Percentiles rank a stretch among this genome's conserved stretches.
Conservation (phyloP, 129 eudicot genomes). For the Cynara cardunculus region DNA sequence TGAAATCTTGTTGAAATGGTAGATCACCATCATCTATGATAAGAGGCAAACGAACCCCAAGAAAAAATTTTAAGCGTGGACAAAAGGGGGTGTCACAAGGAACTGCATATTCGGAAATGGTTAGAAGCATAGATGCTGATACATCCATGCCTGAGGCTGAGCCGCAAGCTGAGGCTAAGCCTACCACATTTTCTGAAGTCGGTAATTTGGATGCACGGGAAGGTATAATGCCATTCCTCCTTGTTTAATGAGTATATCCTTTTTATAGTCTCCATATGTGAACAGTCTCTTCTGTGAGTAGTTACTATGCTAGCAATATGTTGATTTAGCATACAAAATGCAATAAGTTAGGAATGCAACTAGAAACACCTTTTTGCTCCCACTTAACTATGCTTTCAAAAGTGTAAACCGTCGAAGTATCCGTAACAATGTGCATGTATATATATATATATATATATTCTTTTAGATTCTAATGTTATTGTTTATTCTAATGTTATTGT, state of each 20-base stretch:
- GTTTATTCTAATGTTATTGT: not conserved
- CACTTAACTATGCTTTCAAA: not conserved
- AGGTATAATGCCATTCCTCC: not conserved
- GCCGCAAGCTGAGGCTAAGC: slow-evolving; percentile 1
- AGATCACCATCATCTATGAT: slow-evolving; percentile 56
- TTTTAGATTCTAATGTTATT: too few species aligned
- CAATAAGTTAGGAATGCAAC: not conserved
- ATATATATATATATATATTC: too few species aligned
- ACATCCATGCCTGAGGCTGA: slow-evolving; percentile 24
- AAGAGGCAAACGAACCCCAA: slow-evolving; percentile 76
- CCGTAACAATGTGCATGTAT: not conserved
- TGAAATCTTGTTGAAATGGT: slow-evolving; percentile 30
- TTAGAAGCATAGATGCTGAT: slow-evolving; percentile 32
- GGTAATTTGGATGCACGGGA: slow-evolving; percentile 38
- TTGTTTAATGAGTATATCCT: not conserved
- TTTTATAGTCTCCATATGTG: not conserved
- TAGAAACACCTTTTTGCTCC: not conserved
- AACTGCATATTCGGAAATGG: slow-evolving; percentile 32
- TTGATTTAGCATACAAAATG: not conserved
- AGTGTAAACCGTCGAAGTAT: not conserved
- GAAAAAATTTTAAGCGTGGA: slow-evolving; percentile 51
- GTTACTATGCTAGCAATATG: not conserved
- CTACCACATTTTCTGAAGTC: slow-evolving; percentile 18
- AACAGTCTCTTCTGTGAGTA: too few species aligned
- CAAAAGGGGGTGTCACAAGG: slow-evolving; percentile 33